Evolutionary conservation across 2,329 filamentous ascomycete genomes (phyloP).

Genomic region (Diaporthe amygdali): DNA sequence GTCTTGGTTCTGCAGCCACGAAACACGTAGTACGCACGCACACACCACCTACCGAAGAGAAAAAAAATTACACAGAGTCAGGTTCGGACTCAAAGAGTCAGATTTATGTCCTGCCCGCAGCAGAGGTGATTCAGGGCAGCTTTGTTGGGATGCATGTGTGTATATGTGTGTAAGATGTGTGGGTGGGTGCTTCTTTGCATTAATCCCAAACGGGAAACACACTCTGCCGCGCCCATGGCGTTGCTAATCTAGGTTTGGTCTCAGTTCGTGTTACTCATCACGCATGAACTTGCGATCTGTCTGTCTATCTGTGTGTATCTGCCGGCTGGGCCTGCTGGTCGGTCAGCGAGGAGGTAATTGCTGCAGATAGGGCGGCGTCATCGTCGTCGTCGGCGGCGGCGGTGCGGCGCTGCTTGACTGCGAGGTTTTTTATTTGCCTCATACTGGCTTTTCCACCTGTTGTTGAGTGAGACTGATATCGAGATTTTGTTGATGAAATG

Average conservation of each 20-base stretch:
- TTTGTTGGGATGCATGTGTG: not conserved
- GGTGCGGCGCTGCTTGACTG: not conserved
- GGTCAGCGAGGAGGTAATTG: not conserved
- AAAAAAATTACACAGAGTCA: not conserved
- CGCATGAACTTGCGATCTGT: not conserved
- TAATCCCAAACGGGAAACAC: not conserved
- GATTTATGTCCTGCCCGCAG: not conserved
- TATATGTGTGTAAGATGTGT: not conserved
- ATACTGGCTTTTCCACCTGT: too few species aligned
- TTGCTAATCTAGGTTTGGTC: not conserved
- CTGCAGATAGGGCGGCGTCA: too few species aligned
- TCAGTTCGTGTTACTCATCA: not conserved
- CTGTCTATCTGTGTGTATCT: not conserved
- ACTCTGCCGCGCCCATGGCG: not conserved
- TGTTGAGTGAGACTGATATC: too few species aligned
- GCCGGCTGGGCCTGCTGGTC: not conserved
- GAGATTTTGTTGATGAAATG: not conserved
- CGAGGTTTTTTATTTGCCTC: not conserved
- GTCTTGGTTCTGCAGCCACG: constrained; percentile 6
- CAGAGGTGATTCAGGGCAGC: not conserved
- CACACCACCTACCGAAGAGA: not conserved
- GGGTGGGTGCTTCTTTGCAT: not conserved
- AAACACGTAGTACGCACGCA: not conserved
- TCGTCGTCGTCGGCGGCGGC: not conserved
- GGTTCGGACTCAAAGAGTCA: not conserved